Evolutionary conservation across 2,329 filamentous ascomycete species (phyloP), one percentile per base, ranked within the genome.

Genomic region (Fusarium proliferatum): DNA sequence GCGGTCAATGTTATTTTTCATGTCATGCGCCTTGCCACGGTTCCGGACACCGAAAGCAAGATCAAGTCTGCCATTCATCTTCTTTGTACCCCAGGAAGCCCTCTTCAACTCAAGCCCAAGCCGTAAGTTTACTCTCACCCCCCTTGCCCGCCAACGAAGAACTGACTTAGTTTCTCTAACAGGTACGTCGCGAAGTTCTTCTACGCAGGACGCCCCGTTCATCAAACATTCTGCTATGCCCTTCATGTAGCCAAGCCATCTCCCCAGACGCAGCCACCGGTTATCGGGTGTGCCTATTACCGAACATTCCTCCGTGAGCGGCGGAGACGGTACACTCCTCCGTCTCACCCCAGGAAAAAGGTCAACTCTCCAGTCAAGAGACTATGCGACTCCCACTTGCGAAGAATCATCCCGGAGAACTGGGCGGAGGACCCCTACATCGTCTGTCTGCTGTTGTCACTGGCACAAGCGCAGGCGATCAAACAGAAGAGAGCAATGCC

Each of bases 261-360:
- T 7, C 4, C 13, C 17, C 2, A 11, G 4, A 5, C 8, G 3
- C 33, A 53, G n/a, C 23, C 30, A 2, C n/a, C 49, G 2, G 23
- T 53, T 5, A 15, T 38, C 13, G 51, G 51, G 2, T 53, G 5
- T n/a, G 8, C 13, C 5, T 38, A 38, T 13, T 28, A 38, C 10
- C 19, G 2, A 6, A 9, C 9, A 11, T 6, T 53, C 17, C 4
- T 16, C 17, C 34, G 9, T 6, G 33, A 53, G 3, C 13, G 34
- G 16, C 1, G 7, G 9, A 12, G 23, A 9, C 17, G 17, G 5
- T 26, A 11, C 9, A 39, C 23, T 28, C 7, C 33, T 21, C 9
- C 12, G 4, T 3, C 1, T 1, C 33, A 12, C 15, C 49, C 49
- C 3, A 4, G 11, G 12, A 33, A 33, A 4, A 10, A 13, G 4